phyloP scores from a whole-genome alignment of 805 yeast species.

The Yamadazyma olivae region DNA sequence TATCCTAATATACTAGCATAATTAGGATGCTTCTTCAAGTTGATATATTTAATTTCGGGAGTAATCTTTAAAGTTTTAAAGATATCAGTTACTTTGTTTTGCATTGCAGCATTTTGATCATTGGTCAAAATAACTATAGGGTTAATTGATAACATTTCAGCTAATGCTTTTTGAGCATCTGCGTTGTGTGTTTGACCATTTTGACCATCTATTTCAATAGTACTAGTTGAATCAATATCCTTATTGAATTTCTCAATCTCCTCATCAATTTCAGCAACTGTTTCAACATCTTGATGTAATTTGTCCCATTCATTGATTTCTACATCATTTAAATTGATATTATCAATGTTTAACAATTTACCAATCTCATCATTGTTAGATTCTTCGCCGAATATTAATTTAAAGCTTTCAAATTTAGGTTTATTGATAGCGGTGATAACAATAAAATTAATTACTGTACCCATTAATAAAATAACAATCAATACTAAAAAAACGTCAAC shows the following conservation, averaged over 20 bases:
- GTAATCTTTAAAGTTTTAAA: slow-evolving; percentile 21
- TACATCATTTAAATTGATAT: slow-evolving; percentile 7
- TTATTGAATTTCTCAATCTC: neutral
- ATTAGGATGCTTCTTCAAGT: slow-evolving; percentile 31
- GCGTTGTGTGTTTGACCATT: neutral
- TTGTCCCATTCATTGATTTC: slow-evolving; percentile 12
- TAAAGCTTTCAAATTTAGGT: neutral
- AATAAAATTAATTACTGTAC: slow-evolving; percentile 8
- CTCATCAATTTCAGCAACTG: slow-evolving; percentile 2
- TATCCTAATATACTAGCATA: slow-evolving; percentile 20
- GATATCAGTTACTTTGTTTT: slow-evolving; percentile 18
- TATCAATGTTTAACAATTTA: slow-evolving; percentile 9
- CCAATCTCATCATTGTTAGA: slow-evolving; percentile 3
- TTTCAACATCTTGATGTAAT: slow-evolving; percentile 6
- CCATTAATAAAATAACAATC: slow-evolving; percentile 8
- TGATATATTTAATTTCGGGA: slow-evolving; percentile 32
- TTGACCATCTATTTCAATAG: neutral
- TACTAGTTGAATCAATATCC: neutral
- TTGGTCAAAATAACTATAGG: slow-evolving; percentile 26
- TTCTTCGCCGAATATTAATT: no score
- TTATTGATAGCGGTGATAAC: neutral
- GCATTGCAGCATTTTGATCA: slow-evolving; percentile 15
- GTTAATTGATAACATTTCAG: slow-evolving; percentile 29
- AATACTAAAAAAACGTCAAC: slow-evolving; percentile 6
- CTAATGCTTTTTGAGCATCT: slow-evolving; percentile 20